Evolutionary conservation across 1,139 yeast species (phyloP), one percentile per base, ranked within the genome.

Genomic region (Diutina catenulata): DNA sequence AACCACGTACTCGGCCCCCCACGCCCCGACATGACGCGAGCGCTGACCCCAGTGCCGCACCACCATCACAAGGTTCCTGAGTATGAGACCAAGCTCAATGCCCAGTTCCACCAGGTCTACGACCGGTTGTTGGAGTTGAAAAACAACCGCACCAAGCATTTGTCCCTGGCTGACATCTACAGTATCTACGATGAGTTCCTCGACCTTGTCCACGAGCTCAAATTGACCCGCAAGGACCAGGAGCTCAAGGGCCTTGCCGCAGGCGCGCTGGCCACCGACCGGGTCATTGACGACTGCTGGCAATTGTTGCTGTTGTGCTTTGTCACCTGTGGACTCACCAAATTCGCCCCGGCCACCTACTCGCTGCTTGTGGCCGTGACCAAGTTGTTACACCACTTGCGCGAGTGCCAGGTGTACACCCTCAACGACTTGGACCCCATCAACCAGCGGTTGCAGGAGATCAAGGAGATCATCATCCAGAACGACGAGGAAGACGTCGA

Each of bases 321-420:
- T 55, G 73, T 88, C 47, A 84, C 97, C 1, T 93, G 93, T 44
- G 98, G 98, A 3, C 67, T 86, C 48, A 81, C 81, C 40, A 80
- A 86, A 48, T 74, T 84, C 33, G 95, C 95, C 1, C 95, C 96
- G 1, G 95, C 96, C 3, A 84, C 95, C 1, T 91, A 82, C 58
- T 87, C 95, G 7, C 82, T 94, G 6, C 63, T 88, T 37, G 70
- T 87, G 35, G 84, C 96, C 0, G 94, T 91, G 9, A 77, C 77
- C 57, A 75, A 91, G 48, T 62, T 91, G 42, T 65, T 91, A 46
- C 82, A 76, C 44, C 97, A 88, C 57, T 64, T 88, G 43, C 72
- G 75, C 47, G 95, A 83, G 50, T 75, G 86, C 40, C 77, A 76
- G 41, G 84, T 83, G 14, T 87, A 79, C 56, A 87, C 96, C 1